phyloP scores from a whole-genome alignment of 1,139 yeast genomes.

The Candida frijolesensis region DNA sequence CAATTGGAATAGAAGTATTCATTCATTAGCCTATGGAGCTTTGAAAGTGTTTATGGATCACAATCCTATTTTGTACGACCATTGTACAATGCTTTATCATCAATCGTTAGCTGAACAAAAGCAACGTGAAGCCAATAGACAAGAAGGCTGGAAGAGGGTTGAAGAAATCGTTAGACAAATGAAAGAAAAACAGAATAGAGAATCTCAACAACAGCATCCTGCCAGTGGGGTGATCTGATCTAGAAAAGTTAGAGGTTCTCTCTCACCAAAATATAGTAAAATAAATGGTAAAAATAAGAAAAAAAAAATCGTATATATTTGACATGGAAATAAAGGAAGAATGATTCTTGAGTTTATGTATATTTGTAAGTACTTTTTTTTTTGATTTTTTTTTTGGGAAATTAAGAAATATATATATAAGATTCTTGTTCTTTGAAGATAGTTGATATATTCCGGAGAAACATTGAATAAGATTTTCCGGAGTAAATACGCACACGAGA shows the following conservation, averaged over 20 bases:
- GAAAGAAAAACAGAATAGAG: slow-evolving; percentile 18
- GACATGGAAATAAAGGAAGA: background rate
- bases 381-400: background rate
- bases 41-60: slow-evolving; percentile 92
- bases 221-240: slow-evolving; percentile 9
- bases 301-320: slow-evolving; percentile 1
- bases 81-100: slow-evolving; percentile 84
- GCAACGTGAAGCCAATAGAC: slow-evolving; percentile 60
- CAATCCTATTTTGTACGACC: slow-evolving; percentile 87
- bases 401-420: background rate
- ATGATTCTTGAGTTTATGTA: background rate
- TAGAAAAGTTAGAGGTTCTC: background rate
- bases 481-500: background rate
- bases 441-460: background rate
- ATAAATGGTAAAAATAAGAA: background rate
- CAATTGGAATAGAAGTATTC: slow-evolving; percentile 90
- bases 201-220: slow-evolving; percentile 7
- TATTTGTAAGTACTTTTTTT: background rate
- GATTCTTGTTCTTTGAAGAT: background rate
- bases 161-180: slow-evolving; percentile 58
- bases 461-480: background rate
- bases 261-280: background rate
- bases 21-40: slow-evolving; percentile 87
- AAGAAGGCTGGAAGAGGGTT: slow-evolving; percentile 74
- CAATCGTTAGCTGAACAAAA: slow-evolving; percentile 70